These are phyloP conservation scores for Rutstroemia sp. DNA, from an alignment of 2,329 filamentous ascomycete species.

Conservation along the genomic window DNA sequence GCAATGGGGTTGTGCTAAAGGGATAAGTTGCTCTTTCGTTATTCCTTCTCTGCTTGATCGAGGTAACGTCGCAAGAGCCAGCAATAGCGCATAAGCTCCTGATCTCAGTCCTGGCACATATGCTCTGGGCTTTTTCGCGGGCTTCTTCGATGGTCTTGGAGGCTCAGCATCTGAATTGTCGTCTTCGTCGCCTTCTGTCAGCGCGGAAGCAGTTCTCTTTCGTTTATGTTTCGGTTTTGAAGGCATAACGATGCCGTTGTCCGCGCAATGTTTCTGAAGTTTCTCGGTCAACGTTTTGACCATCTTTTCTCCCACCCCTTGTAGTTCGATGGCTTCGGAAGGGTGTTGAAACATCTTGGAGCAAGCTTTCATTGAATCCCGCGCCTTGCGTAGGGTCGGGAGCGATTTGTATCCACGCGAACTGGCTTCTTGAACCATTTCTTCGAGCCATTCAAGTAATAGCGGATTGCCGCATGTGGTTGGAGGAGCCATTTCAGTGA, in stretches of 20 bases:
- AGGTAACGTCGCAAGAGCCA: slow-evolving; percentile 55
- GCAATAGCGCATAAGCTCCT: slow-evolving; percentile 64
- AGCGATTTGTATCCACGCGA: slow-evolving; percentile 60
- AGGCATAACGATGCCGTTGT: slow-evolving; percentile 63
- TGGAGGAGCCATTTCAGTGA: not conserved
- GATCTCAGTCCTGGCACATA: slow-evolving; percentile 70
- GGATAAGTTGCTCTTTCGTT: slow-evolving; percentile 61
- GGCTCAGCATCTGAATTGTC: slow-evolving; percentile 8
- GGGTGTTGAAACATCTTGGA: slow-evolving; percentile 59
- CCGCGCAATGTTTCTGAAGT: slow-evolving; percentile 52
- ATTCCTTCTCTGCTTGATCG: slow-evolving; percentile 49
- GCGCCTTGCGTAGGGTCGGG: slow-evolving; percentile 44
- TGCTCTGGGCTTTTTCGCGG: slow-evolving; percentile 43
- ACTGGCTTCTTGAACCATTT: slow-evolving; percentile 65
- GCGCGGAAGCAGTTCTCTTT: not conserved
- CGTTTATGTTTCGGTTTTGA: slow-evolving; percentile 39
- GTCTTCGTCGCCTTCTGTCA: not conserved
- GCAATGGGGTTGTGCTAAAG: slow-evolving; percentile 62
- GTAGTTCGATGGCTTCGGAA: slow-evolving; percentile 63
- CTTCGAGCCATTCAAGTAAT: slow-evolving; percentile 65
- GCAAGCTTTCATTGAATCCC: slow-evolving; percentile 68
- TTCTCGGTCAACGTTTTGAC: slow-evolving; percentile 60
- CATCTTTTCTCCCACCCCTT: slow-evolving; percentile 65
- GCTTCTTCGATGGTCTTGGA: slow-evolving; percentile 42
- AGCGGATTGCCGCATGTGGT: slow-evolving; percentile 50